Base-by-base conservation (phyloP, 2,329 filamentous ascomycete species). In the Fusarium sp. region DNA sequence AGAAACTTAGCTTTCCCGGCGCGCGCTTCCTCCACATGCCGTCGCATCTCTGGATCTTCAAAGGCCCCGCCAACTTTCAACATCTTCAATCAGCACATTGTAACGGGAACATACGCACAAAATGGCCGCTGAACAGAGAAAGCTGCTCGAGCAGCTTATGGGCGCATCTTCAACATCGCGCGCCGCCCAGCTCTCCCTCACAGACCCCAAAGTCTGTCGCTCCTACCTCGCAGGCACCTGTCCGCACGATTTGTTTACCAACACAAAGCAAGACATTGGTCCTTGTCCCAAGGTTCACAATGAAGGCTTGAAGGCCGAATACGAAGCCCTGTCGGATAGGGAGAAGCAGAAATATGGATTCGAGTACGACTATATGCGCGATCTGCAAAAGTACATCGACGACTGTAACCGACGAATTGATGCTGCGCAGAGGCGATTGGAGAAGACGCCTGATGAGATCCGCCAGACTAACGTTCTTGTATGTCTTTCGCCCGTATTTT, bases 371-470 rank as follows among this genome's bases (percentile, higher is more conserved):
- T 99, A 99, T 81, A 89, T 97, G 86, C 89, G 93, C 69, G 94
- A 99, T 79, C 92, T 99, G 81, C 92, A 95, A 78, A 96, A 96
- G 79, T 97, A 97, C 82, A 96, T 99, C 76, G 93, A 97, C 76
- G 94, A 97, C 72, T 99, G 96, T 83, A 97, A 99, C 80, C 88
- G 94, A 57, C 88, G 94, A 73, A 99, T 99, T 77, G 94, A 98
- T 71, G 86, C 89, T 15, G 94, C 95, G 11, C 95, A 98, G 84
- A 87, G 94, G 52, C 86, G 95, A 53, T 82, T 99, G 61, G 96
- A 99, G 82, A 99, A 98, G 86, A 98, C 96, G 1, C 94, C 95
- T 10, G 96, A 99, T 77, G 96, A 99, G 83, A 97, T 99, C 72
- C 85, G 93, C 28, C 94, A 98, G 83, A 98, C 96, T 4, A 98